Base-by-base conservation (phyloP, 2,329 filamentous ascomycete genomes). In the Ascochyta lentis region DNA sequence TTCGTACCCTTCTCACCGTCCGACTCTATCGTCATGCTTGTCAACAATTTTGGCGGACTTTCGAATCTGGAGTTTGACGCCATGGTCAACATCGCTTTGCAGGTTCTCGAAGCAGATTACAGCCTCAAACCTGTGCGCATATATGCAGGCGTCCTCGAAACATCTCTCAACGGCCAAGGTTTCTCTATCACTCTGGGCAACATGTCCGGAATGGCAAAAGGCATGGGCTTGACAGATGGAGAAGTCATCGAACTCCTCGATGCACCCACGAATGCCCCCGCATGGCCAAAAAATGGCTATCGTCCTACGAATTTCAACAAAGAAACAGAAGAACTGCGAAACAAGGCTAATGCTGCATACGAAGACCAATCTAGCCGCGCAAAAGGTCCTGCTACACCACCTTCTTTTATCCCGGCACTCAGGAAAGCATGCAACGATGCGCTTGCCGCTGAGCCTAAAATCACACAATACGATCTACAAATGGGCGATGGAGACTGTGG, bases 401-500 rank as follows among this genome's bases (percentile, higher is more conserved):
- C 67, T 0, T 61, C 57, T 0, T 57, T 81, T 16, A 74, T 79
- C 33, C 67, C 70, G 8, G 76, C 77, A 0, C 65, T 82, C 0
- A 67, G 72, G 4, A 71, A 61, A 50, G 80, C 78, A 24, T 81
- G 79, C 66, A 71, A 75, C 15, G 76, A 77, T 2, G 79, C 86
- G 2, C 77, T 88, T 41, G 76, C 76, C 8, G 84, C 86, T 3
- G 88, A 91, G 66, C 82, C 86, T 8, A 81, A 83, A 29, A 81
- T 90, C 48, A 90, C 88, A 12, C 82, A 81, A 56, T 90, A 84
- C 74, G 88, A 91, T 69, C 92, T 91, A 0, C 85, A 95, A 23
- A 92, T 96, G 54, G 92, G 92, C 47, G 92, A 96, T 70, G 92
- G 92, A 42, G 92, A 96, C 77, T 96, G 92, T 70, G 92, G 92